phyloP scores from a whole-genome alignment of 495 filamentous ascomycete genomes.

The Penicillium maclennaniae region DNA sequence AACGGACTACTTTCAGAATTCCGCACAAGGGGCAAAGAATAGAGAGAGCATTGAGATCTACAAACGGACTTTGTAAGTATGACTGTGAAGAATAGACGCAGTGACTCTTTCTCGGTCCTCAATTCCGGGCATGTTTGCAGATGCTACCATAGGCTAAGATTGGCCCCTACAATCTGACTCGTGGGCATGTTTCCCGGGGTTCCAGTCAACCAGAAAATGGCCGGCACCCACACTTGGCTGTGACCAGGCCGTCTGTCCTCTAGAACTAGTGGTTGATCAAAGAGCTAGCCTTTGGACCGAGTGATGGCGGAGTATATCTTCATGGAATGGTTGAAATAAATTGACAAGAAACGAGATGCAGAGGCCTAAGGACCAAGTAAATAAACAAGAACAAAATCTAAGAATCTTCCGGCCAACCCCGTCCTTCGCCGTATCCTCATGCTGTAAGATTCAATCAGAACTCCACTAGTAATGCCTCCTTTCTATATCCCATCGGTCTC shows the following conservation, averaged over 20 bases:
- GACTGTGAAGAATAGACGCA: not conserved
- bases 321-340: not conserved
- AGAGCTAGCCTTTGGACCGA: no score
- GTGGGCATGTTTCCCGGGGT: constrained; percentile 19
- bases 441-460: not conserved
- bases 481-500: not conserved
- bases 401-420: not conserved
- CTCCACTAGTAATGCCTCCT: not conserved
- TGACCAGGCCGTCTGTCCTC: not conserved
- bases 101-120: not conserved
- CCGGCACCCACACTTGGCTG: not conserved
- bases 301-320: not conserved
- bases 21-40: no score
- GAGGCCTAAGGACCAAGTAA: not conserved
- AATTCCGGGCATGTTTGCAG: constrained; percentile 2
- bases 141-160: constrained; percentile 1
- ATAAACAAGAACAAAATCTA: constrained; percentile 5
- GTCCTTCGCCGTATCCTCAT: not conserved
- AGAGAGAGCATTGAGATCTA: not conserved
- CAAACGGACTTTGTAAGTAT: not conserved
- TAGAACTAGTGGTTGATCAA: not conserved
- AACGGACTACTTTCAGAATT: not conserved
- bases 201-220: not conserved
- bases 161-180: constrained; percentile 12
- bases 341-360: not conserved